phyloP scores from a whole-genome alignment of 345 rosid species.

The Hibiscus tridactylites region DNA sequence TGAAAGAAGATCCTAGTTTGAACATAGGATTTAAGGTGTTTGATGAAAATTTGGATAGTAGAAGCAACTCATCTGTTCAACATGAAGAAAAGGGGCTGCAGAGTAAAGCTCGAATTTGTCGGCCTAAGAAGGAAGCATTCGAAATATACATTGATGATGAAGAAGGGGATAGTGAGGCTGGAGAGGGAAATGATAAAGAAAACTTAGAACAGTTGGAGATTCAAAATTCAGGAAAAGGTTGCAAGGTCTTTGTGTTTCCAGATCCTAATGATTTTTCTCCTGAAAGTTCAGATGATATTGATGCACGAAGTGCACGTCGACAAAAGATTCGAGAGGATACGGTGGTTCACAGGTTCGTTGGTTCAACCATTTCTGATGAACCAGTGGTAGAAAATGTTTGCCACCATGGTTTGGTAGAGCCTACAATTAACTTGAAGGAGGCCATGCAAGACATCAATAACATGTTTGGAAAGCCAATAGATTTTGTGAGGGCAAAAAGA shows the following conservation, averaged over 20 bases:
- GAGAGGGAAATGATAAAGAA: constrained; percentile 24
- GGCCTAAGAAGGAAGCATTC: constrained; percentile 36
- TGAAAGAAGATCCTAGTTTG: constrained; percentile 27
- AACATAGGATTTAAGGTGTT: constrained; percentile 43
- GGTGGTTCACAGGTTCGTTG: constrained; percentile 75
- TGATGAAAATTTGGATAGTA: constrained; percentile 37
- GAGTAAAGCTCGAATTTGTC: constrained; percentile 18
- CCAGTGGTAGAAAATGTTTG: constrained; percentile 84
- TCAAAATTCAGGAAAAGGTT: constrained; percentile 12
- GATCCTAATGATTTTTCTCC: constrained; percentile 53
- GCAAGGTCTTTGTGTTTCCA: constrained; percentile 49
- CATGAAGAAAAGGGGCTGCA: constrained; percentile 21
- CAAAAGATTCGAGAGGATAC: constrained; percentile 75
- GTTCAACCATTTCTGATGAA: constrained; percentile 62
- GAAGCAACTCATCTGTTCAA: constrained; percentile 12
- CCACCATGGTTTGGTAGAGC: constrained; percentile 97
- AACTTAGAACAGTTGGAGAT: constrained; percentile 15
- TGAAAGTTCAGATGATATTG: constrained; percentile 39
- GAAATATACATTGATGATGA: constrained; percentile 61
- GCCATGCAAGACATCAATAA: constrained; percentile 91
- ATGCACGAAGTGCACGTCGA: constrained; percentile 30
- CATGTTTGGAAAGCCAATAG: constrained; percentile 95
- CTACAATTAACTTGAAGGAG: constrained; percentile 91
- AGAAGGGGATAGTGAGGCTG: constrained; percentile 35
- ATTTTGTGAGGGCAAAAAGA: constrained; percentile 67